These are phyloP conservation scores for Anaeromyces robustus DNA, from an alignment of 192 early-diverging fungal species.

Conservation along the genomic window DNA sequence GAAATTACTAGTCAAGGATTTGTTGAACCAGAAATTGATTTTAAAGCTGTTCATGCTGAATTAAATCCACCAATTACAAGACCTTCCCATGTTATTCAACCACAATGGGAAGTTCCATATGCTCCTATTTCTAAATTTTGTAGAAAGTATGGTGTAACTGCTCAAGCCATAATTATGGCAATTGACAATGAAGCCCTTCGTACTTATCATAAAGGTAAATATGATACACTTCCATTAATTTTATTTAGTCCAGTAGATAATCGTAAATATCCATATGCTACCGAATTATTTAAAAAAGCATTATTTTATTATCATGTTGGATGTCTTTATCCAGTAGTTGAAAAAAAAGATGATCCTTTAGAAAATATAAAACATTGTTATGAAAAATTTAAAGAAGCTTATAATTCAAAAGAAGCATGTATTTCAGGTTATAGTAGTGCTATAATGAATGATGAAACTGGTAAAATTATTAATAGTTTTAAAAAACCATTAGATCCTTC, in stretches of 20 bases:
- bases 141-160: not conserved
- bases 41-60: not conserved
- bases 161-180: not conserved
- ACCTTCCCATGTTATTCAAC: not conserved
- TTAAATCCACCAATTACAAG: not conserved
- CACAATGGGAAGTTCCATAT: not conserved
- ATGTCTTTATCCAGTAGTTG: not conserved
- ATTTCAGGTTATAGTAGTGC: not conserved
- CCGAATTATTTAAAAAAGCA: not conserved
- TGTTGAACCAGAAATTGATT: not conserved
- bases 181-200: not conserved
- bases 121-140: not conserved
- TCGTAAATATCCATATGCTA: not conserved
- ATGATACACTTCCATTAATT: not conserved
- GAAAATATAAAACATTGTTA: not conserved
- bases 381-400: not conserved
- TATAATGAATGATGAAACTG: not conserved
- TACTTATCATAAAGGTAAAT: not conserved
- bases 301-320: not conserved
- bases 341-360: not conserved
- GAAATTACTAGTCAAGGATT: not conserved
- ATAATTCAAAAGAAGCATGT: not conserved
- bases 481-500: too few relatives aligned
- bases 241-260: not conserved
- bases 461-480: not conserved